Base-by-base conservation (phyloP, 352 stramenopile genomes). In the Globisporangium parvum region DNA sequence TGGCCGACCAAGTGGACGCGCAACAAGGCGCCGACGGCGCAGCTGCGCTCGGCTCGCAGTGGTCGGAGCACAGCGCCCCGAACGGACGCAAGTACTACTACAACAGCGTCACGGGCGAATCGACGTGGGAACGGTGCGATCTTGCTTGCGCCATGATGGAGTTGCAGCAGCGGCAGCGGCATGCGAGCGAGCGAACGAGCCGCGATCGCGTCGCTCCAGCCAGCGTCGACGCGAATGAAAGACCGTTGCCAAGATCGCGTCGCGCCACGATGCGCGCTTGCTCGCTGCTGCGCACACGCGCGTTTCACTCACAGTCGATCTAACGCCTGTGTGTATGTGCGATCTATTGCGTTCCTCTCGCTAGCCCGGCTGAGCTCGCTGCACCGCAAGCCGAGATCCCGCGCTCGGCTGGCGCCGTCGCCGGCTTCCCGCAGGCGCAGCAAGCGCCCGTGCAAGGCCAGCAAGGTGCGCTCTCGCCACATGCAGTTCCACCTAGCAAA, bases 81-180 rank as follows among this genome's bases (percentile, higher is more conserved):
- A 92, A 97, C 60, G 88, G 88, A 54, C 80, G 87, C 71, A 92
- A 91, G 67, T 97, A 97, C 67, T 97, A 90, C 69, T 96, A 96
- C 79, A 97, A 97, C 67, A 75, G 82, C 67, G 73, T 82, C 57
- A 95, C 89, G 26, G 86, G 86, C 55, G 87, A 96, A 60, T 95
- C 86, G 20, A 94, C 77, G 41, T 97, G 87, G 87, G 87, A 96
- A 47, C 81, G 80, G 71, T 94, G 69, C 44, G 80, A 12, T 12
- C 6, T 14, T 37, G 31, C 10, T 12, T 37, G 31, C 8, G n/a
- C n/a, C n/a, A 14, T 14, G 31, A 37, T 37, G 6, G 31, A 10
- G 1, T 37, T 37, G 31, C 31, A 37, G 3, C 31, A 12, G 31
- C 6, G 6, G 28, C 28, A 33, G 28, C 28, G 10, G 31, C 31